Evolutionary conservation across 192 early-diverging fungal species (phyloP).

Genomic region (Entomortierella chlamydospora): DNA sequence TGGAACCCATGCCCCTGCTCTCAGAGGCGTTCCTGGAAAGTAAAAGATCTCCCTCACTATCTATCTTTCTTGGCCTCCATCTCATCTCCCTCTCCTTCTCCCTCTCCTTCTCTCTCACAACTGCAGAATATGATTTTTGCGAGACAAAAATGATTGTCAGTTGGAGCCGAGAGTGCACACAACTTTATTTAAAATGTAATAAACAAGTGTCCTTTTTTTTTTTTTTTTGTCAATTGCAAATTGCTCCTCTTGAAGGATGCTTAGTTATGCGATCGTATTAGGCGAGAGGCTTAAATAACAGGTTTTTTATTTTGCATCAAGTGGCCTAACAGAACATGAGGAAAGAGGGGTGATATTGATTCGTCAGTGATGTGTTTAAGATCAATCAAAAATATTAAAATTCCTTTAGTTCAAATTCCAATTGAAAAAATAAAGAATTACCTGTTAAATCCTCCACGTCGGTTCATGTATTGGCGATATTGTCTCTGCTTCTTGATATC

Average conservation of each 20-base stretch:
- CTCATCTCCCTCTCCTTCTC: too few species aligned
- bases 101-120: too few species aligned
- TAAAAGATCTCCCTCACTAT: slow-evolving; percentile 2
- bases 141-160: too few species aligned
- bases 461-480: slow-evolving; percentile 96
- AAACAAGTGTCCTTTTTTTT: neutral
- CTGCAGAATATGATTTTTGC: too few species aligned
- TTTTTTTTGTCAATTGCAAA: too few species aligned
- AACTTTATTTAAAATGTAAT: neutral
- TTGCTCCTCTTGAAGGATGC: too few species aligned
- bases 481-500: slow-evolving; percentile 88
- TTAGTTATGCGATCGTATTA: too few species aligned
- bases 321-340: slow-evolving; percentile 2
- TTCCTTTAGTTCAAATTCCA: too few species aligned
- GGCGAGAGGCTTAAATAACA: too few species aligned
- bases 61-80: too few species aligned
- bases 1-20: slow-evolving; percentile 27
- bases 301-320: slow-evolving; percentile 14
- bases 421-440: neutral
- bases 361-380: neutral
- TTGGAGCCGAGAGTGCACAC: too few species aligned
- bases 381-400: neutral
- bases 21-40: slow-evolving; percentile 52
- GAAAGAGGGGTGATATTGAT: neutral
- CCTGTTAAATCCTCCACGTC: slow-evolving; percentile 90